These are phyloP conservation scores for Kodamaea sp. DNA, from an alignment of 1,139 yeast species.

Conservation along the genomic window DNA sequence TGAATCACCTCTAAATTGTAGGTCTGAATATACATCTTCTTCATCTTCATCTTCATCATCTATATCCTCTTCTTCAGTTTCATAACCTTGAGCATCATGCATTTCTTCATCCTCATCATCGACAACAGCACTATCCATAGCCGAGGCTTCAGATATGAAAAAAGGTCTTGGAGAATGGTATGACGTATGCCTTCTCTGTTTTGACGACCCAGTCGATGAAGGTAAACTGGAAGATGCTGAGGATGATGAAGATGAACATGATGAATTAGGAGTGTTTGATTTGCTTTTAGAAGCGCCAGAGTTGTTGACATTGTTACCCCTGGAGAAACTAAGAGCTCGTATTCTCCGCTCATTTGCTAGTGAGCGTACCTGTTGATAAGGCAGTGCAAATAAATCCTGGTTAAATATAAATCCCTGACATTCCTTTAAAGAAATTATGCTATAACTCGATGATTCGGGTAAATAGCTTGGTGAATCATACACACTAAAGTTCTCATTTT, in stretches of 20 bases:
- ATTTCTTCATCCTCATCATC: constrained; percentile 15
- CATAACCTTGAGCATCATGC: neutral
- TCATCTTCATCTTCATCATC: constrained; percentile 5
- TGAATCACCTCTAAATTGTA: constrained; percentile 24
- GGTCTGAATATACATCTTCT: constrained; percentile 14
- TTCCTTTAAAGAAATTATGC: constrained; percentile 51
- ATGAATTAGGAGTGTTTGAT: constrained; percentile 3
- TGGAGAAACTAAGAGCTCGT: constrained; percentile 23
- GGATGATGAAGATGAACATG: constrained; percentile 4
- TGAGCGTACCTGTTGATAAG: constrained; percentile 57
- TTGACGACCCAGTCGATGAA: neutral
- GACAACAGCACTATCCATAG: constrained; percentile 14
- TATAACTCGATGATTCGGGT: constrained; percentile 30
- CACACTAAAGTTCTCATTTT: constrained; percentile 55
- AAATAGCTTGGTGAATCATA: constrained; percentile 45
- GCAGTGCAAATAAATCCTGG: constrained; percentile 67
- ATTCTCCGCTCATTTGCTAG: constrained; percentile 36
- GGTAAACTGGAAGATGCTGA: constrained; percentile 1
- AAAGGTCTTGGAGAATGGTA: constrained; percentile 28
- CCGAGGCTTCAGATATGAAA: constrained; percentile 12
- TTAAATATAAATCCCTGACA: constrained; percentile 75
- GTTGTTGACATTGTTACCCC: constrained; percentile 3
- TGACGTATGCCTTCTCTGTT: constrained; percentile 33
- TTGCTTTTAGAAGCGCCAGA: constrained; percentile 1
- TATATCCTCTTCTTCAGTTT: constrained; percentile 19